phyloP scores from a whole-genome alignment of 2,329 filamentous ascomycete species.

The Sclerotinia spermophila region DNA sequence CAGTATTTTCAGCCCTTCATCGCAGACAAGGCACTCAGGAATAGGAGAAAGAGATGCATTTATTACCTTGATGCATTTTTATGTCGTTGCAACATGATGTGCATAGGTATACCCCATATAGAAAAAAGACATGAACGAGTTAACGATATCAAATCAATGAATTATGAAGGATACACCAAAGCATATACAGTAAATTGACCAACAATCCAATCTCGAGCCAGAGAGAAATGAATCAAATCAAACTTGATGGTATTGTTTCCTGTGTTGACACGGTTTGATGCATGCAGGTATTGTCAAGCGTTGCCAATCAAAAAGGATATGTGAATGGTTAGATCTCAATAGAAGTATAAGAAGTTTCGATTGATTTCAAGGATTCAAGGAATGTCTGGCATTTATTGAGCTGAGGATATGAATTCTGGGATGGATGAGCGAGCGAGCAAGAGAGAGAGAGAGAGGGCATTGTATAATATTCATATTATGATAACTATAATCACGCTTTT shows the following conservation, averaged over 20 bases:
- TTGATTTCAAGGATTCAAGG: background rate
- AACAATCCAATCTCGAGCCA: background rate
- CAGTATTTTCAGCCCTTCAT: background rate
- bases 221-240: background rate
- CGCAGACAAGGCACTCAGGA: background rate
- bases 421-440: background rate
- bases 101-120: background rate
- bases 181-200: background rate
- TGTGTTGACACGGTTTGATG: slow-evolving; percentile 6
- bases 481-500: background rate
- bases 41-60: slow-evolving; percentile 1
- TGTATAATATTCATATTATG: background rate
- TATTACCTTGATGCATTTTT: background rate
- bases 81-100: background rate
- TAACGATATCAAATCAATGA: background rate
- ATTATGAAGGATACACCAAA: background rate
- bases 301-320: slow-evolving; percentile 7
- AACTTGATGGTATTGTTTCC: slow-evolving; percentile 8
- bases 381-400: slow-evolving; percentile 4
- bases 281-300: slow-evolving; percentile 9
- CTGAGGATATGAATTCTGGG: background rate
- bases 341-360: slow-evolving; percentile 1
- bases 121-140: background rate
- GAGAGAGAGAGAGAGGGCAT: background rate
- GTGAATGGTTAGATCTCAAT: slow-evolving; percentile 9